A percentile compares a stretch with the other conserved stretches of the same genome.
Conservation (phyloP, 768 basidiomycete species). For the Suillus discolor region DNA sequence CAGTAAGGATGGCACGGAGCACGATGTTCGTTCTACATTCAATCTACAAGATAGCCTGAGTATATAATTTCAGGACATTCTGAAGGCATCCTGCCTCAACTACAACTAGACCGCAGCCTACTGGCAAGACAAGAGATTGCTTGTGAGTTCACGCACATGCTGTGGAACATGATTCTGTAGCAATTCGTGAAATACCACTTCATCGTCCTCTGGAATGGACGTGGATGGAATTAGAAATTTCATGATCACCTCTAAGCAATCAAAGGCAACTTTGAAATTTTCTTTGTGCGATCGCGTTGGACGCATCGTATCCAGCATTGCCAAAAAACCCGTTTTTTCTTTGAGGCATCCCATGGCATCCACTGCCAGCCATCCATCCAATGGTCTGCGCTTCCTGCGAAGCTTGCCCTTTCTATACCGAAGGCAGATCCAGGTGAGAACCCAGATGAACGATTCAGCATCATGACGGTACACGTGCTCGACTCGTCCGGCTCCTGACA, state of each 20-base stretch:
- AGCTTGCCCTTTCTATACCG: not conserved
- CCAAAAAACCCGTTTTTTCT: not conserved
- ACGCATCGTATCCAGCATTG: not conserved
- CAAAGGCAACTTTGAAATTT: not conserved
- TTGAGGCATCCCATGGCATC: not conserved
- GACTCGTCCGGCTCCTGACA: not conserved
- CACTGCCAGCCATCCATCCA: not conserved
- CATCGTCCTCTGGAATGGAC: not conserved
- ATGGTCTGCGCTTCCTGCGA: not conserved
- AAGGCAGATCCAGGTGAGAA: not conserved
- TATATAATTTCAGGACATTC: not conserved
- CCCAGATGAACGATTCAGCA: not conserved
- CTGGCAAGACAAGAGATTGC: not conserved
- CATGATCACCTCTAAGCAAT: not conserved
- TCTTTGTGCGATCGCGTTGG: not conserved
- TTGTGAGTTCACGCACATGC: not conserved
- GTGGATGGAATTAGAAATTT: too few relatives aligned
- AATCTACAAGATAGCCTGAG: not conserved
- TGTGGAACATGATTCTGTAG: not conserved
- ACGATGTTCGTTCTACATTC: not conserved
- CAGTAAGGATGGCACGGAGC: not conserved
- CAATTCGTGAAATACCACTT: not conserved
- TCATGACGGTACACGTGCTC: not conserved
- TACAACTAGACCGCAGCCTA: not conserved
- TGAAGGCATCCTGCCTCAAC: not conserved